Evolutionary conservation across 1,284 basidiomycete genomes (phyloP).

Genomic region (Leccinum fuscescens): DNA sequence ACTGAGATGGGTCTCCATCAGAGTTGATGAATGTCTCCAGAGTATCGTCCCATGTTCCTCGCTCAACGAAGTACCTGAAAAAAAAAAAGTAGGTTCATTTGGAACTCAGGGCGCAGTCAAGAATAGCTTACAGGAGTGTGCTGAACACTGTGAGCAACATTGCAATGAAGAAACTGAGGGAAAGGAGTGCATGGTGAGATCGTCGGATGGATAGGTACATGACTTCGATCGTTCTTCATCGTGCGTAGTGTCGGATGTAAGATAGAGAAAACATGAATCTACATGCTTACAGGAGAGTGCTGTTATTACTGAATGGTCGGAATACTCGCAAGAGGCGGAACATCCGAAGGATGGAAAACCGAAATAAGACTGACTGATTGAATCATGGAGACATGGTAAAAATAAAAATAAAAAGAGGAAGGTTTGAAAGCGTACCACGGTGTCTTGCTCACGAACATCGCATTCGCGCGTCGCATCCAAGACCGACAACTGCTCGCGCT

Average conservation of each 20-base stretch:
- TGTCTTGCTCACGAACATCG: not conserved
- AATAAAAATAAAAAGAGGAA: too few relatives aligned
- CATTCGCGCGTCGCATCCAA: not conserved
- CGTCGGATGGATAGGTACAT: conserved; percentile 87
- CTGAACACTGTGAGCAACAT: conserved; percentile 86
- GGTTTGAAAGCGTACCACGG: conserved; percentile 45
- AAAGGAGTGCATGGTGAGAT: conserved; percentile 82
- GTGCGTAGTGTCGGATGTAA: not conserved
- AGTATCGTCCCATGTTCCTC: conserved; percentile 81
- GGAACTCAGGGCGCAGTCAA: not conserved
- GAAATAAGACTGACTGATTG: conserved; percentile 72
- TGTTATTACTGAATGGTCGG: conserved; percentile 81
- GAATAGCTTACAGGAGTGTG: conserved; percentile 70
- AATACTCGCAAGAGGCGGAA: conserved; percentile 85
- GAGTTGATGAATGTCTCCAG: conserved; percentile 79
- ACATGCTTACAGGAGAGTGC: conserved; percentile 65
- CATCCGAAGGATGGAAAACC: conserved; percentile 83
- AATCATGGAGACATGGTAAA: conserved; percentile 1
- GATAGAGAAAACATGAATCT: too few relatives aligned
- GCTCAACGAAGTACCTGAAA: conserved; percentile 79
- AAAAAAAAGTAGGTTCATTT: not conserved
- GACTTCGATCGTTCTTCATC: conserved; percentile 78
- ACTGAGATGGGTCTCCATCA: conserved; percentile 79
- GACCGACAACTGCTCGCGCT: not conserved
- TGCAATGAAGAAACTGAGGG: conserved; percentile 84